A percentile compares a stretch with the other conserved stretches of the same genome.
phyloP scores from a whole-genome alignment of 495 filamentous ascomycete species.

The Symbiotaphrina buchneri region DNA sequence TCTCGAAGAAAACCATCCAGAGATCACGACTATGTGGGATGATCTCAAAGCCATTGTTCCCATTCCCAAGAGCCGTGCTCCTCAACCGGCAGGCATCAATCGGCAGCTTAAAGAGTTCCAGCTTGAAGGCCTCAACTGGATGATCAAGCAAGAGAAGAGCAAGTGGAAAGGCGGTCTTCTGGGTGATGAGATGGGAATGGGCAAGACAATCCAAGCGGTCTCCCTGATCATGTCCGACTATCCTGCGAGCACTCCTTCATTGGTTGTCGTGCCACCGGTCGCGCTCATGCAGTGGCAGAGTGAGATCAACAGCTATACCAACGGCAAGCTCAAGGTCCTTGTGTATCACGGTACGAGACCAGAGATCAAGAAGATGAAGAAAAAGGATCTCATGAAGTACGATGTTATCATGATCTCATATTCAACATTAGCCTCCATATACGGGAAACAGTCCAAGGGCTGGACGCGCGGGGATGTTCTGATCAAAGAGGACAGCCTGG shows the following conservation, averaged over 20 bases:
- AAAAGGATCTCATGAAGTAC: conserved; percentile 53
- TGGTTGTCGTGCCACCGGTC: conserved; percentile 86
- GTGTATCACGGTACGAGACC: conserved; percentile 73
- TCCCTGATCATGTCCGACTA: conserved; percentile 95
- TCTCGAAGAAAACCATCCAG: conserved; percentile 57
- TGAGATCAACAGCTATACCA: conserved; percentile 81
- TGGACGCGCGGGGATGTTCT: conserved; percentile 47
- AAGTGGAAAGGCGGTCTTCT: conserved; percentile 72
- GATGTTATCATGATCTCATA: conserved; percentile 92
- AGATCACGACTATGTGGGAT: conserved; percentile 63
- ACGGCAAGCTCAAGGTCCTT: conserved; percentile 69
- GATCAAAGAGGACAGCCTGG: conserved; percentile 61
- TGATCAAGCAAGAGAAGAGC: conserved; percentile 69
- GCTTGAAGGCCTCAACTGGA: conserved; percentile 83
- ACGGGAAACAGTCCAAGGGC: conserved; percentile 81
- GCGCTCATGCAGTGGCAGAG: conserved; percentile 93
- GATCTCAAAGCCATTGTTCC: conserved; percentile 41
- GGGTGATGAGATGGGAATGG: conserved; percentile 95
- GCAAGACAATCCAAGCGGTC: conserved; percentile 95
- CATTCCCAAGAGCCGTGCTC: conserved; percentile 38
- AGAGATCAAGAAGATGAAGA: conserved; percentile 49
- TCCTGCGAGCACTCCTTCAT: conserved; percentile 53
- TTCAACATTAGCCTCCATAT: conserved; percentile 75
- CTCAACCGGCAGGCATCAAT: conserved; percentile 58
- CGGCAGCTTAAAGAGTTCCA: conserved; percentile 80